Evolutionary conservation across 768 basidiomycete genomes (phyloP).

Genomic region (Trametes cubensis): DNA sequence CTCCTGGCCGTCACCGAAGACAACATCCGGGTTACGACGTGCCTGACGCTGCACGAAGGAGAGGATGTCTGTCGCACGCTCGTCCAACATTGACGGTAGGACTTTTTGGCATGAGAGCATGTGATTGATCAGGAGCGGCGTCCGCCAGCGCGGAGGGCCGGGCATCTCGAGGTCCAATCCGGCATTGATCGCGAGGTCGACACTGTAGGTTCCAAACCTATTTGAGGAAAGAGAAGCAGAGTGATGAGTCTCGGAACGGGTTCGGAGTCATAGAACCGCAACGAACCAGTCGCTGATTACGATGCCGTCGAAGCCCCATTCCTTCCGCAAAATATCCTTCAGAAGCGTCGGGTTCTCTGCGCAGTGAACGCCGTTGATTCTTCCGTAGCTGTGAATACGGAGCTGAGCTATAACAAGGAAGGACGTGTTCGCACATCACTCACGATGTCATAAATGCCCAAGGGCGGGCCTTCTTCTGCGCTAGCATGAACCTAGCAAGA

Average conservation of each 20-base stretch:
- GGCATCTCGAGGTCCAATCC: slow-evolving; percentile 54
- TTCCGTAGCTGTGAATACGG: slow-evolving; percentile 41
- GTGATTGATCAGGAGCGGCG: slow-evolving; percentile 40
- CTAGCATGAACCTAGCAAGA: slow-evolving; percentile 63
- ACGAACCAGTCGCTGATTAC: slow-evolving; percentile 52
- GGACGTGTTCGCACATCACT: slow-evolving; percentile 7
- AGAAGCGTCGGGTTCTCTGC: slow-evolving; percentile 47
- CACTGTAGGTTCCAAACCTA: slow-evolving; percentile 49
- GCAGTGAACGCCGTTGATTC: slow-evolving; percentile 46
- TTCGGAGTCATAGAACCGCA: background rate
- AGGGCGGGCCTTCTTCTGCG: slow-evolving; percentile 62
- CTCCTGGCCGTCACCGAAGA: slow-evolving; percentile 64
- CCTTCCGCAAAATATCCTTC: slow-evolving; percentile 46
- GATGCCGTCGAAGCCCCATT: slow-evolving; percentile 52
- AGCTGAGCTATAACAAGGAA: slow-evolving; percentile 14
- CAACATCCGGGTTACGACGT: slow-evolving; percentile 55
- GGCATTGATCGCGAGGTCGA: slow-evolving; percentile 46
- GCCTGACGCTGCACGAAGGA: slow-evolving; percentile 61
- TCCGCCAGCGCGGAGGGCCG: slow-evolving; percentile 46
- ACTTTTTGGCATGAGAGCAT: slow-evolving; percentile 55
- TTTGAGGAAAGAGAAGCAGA: background rate
- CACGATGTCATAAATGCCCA: slow-evolving; percentile 72
- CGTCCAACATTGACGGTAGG: slow-evolving; percentile 47
- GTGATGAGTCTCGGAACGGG: background rate
- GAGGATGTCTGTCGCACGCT: slow-evolving; percentile 53